These are phyloP conservation scores for Acarospora socialis DNA, from an alignment of 2,329 filamentous ascomycete species.

Conservation along the genomic window DNA sequence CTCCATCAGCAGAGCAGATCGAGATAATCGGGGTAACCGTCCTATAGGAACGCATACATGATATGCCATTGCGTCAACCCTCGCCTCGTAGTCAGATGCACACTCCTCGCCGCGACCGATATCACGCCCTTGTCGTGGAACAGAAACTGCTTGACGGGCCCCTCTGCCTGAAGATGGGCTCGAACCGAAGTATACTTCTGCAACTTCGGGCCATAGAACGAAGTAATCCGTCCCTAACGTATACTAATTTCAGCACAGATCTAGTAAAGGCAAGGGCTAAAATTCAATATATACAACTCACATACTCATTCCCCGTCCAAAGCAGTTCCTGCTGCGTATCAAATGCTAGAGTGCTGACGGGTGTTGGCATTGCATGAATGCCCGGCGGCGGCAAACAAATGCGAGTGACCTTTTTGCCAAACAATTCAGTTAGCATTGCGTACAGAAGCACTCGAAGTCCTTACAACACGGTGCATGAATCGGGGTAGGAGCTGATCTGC, in stretches of 20 bases:
- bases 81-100: conserved; percentile 77
- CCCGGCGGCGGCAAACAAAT: conserved; percentile 67
- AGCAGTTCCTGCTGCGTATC: conserved; percentile 79
- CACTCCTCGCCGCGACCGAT: conserved; percentile 63
- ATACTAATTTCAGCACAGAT: conserved; percentile 4
- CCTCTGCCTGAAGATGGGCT: conserved; percentile 59
- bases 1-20: conserved; percentile 5
- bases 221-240: conserved; percentile 65
- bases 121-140: conserved; percentile 86
- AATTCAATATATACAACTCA: conserved; percentile 30
- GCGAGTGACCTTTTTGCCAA: conserved; percentile 56
- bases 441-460: too few relatives aligned
- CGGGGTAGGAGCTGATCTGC: too few relatives aligned
- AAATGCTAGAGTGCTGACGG: conserved; percentile 70
- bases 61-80: conserved; percentile 84
- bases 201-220: conserved; percentile 74
- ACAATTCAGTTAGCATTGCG: neutral
- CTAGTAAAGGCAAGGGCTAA: conserved; percentile 1
- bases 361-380: conserved; percentile 53
- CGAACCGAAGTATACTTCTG: conserved; percentile 84
- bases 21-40: too few relatives aligned
- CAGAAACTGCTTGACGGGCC: conserved; percentile 71
- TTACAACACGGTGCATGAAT: too few relatives aligned
- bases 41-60: conserved; percentile 39
- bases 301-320: conserved; percentile 86